Base-by-base conservation (phyloP, 2,329 filamentous ascomycete species). In the Colletotrichum cordylinicola region DNA sequence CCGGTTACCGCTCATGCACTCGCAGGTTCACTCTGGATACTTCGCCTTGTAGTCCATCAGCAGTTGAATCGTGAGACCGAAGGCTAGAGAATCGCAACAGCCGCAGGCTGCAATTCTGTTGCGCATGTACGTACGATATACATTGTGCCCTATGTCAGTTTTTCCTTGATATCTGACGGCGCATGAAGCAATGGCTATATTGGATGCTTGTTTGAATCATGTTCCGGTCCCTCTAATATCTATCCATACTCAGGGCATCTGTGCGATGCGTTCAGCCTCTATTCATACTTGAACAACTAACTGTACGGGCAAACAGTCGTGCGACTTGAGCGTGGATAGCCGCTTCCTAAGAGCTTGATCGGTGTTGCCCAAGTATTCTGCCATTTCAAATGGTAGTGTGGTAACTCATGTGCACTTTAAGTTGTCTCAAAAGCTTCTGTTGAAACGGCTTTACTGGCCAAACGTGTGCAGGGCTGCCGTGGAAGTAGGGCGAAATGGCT, bases 401-500 rank as follows among this genome's bases (percentile, higher is more conserved):
- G 52, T 58, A 58, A 31, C 52, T 60, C 33, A 10, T 60, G 48
- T 43, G 21, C 37, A 68, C 62, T 74, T 66, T 75, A 31, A 64
- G 61, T 75, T 76, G 60, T 76, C 74, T 76, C 74, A 67, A 55
- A 73, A 70, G 21, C 21, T 71, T 61, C 24, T 61, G 13, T 61
- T 64, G 74, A 76, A 76, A 76, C 74, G 62, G 48, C 12, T 18
- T 33, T 27, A 66, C 43, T 58, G 69, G 39, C n/a, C 66, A 56
- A 37, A 65, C 66, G 48, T 72, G 70, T 58, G 67, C 76, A 76
- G 78, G 68, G 64, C 77, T 74, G 37, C 67, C 39, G 72, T 74
- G 66, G 76, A 77, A 70, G 55, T 60, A 78, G 60, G 75, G 75
- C 75, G 75, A 75, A 39, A 35, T 76, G 66, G 61, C 39, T 52